These are phyloP conservation scores for Rubroboletus pulcherrimus DNA, from an alignment of 768 basidiomycete genomes.

Conservation along the genomic window DNA sequence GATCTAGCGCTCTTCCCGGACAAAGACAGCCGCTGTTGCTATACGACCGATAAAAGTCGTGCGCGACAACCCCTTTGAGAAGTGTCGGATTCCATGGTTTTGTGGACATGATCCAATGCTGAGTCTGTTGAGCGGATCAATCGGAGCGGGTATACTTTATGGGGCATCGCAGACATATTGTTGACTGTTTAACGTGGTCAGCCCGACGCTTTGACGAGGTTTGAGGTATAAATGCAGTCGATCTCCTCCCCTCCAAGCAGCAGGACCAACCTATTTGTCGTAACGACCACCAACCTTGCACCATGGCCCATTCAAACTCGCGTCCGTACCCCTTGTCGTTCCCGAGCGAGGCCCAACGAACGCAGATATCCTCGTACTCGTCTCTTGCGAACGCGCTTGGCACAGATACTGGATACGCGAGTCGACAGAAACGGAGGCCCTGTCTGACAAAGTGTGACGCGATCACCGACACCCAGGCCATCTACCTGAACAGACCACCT, in stretches of 20 bases:
- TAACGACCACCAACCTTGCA: not conserved
- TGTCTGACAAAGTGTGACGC: not conserved
- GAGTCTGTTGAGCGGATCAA: not conserved
- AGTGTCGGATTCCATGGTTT: not conserved
- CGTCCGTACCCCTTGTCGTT: conserved; percentile 20
- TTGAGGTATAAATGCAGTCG: conserved; percentile 19
- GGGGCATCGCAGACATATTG: not conserved
- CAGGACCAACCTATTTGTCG: not conserved
- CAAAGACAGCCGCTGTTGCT: conserved; percentile 6
- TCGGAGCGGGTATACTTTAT: not conserved
- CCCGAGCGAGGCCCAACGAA: conserved; percentile 17
- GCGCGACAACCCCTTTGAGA: not conserved
- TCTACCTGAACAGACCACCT: conserved; percentile 18
- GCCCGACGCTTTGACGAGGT: conserved; percentile 17
- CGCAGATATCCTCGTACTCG: conserved; percentile 21
- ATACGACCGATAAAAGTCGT: not conserved
- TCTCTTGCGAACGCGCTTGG: conserved; percentile 23
- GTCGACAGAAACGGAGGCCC: not conserved
- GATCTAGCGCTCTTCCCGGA: not conserved
- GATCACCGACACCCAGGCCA: conserved; percentile 6
- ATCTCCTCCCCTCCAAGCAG: not conserved
- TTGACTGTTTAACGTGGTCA: not conserved
- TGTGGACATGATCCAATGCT: conserved; percentile 11
- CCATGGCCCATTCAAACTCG: conserved; percentile 17
- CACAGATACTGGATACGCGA: conserved; percentile 11